A percentile compares a stretch with the other conserved stretches of the same genome.
phyloP scores from a whole-genome alignment of 1,284 basidiomycete genomes.

The Ganoderma leucocontextum region DNA sequence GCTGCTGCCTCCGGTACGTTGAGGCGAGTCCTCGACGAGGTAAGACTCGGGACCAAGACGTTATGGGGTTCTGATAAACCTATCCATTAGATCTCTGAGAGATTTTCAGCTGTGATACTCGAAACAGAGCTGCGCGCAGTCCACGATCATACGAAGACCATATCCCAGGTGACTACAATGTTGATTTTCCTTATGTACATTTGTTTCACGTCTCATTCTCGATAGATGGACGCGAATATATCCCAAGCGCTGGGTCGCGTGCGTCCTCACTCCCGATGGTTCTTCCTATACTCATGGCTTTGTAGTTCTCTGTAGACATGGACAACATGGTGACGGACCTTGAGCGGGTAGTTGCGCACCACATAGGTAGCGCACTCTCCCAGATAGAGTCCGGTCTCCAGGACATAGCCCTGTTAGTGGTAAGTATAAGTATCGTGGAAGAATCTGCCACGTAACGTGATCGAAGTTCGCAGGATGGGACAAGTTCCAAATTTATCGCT shows the following conservation, averaged over 20 bases:
- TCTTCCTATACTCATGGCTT: not conserved
- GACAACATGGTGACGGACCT: conserved; percentile 11
- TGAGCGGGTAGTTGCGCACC: not conserved
- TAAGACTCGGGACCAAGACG: not conserved
- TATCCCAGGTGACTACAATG: conserved; percentile 14
- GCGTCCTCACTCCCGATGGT: not conserved
- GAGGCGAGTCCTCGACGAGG: conserved; percentile 26
- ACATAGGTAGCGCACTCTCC: not conserved
- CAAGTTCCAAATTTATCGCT: conserved; percentile 32
- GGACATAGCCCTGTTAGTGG: not conserved
- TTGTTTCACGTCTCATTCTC: not conserved
- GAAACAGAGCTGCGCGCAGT: conserved; percentile 7
- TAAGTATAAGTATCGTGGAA: not conserved
- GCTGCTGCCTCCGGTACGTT: conserved; percentile 31
- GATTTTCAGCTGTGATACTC: not conserved
- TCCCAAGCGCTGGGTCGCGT: conserved; percentile 10
- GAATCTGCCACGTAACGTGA: not conserved
- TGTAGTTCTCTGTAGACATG: conserved; percentile 15
- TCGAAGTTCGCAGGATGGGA: conserved; percentile 8
- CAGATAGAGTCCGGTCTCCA: not conserved
- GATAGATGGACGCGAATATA: conserved; percentile 15
- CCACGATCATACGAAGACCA: conserved; percentile 10
- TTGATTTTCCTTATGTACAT: not conserved
- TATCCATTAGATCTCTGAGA: conserved; percentile 10
- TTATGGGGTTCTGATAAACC: not conserved